These are phyloP conservation scores for Schizophyllum amplum DNA, from an alignment of 1,284 basidiomycete species.

Conservation along the genomic window DNA sequence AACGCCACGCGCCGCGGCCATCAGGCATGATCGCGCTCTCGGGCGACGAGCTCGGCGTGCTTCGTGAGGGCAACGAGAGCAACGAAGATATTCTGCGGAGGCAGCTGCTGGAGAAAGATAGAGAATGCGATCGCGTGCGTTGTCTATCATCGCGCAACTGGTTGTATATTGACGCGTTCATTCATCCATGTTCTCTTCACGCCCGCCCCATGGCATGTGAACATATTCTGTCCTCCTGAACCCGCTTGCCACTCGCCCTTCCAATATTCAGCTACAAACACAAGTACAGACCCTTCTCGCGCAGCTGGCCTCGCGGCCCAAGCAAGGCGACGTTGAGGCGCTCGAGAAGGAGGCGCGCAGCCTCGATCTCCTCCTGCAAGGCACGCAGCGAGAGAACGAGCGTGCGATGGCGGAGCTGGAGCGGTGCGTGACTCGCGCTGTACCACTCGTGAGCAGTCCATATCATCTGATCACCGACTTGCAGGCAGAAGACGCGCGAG, in stretches of 20 bases:
- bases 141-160: background rate
- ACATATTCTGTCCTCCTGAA: background rate
- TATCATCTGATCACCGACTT: background rate
- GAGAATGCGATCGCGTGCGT: conserved; percentile 61
- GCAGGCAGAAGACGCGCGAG: conserved; percentile 51
- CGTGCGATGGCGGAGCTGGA: conserved; percentile 69
- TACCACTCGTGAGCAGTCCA: background rate
- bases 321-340: conserved; percentile 52
- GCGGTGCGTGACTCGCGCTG: conserved; percentile 31
- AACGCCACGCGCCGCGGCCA: conserved; percentile 42
- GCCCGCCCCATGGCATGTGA: background rate
- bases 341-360: conserved; percentile 64
- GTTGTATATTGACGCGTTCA: background rate
- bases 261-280: conserved; percentile 40
- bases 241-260: background rate
- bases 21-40: conserved; percentile 31
- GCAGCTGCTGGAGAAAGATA: conserved; percentile 61
- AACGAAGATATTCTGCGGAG: conserved; percentile 52
- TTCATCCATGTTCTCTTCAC: background rate
- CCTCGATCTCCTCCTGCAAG: conserved; percentile 61
- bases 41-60: conserved; percentile 49
- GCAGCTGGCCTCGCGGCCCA: conserved; percentile 55
- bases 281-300: conserved; percentile 54
- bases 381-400: conserved; percentile 73
- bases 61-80: conserved; percentile 53